phyloP scores from a whole-genome alignment of 1,284 basidiomycete genomes.

The Retiboletus flavoniger region DNA sequence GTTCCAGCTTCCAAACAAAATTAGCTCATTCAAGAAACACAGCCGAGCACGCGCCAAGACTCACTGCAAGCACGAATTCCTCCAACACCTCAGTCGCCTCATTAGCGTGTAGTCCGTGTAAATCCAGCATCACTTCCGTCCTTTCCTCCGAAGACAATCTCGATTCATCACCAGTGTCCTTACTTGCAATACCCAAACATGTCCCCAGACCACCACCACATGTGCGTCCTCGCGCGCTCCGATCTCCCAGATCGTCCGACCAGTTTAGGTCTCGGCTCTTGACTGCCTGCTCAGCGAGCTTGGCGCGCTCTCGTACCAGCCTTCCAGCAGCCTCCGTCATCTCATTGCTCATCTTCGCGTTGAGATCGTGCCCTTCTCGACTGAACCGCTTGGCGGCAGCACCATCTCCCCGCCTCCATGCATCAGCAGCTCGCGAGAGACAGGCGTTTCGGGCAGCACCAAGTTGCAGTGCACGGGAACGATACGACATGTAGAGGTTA shows the following conservation, averaged over 20 bases:
- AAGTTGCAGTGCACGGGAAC: conserved; percentile 82
- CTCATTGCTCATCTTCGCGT: conserved; percentile 84
- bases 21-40: conserved; percentile 6
- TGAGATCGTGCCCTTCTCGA: conserved; percentile 89
- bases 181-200: conserved; percentile 76
- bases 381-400: conserved; percentile 93
- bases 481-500: conserved; percentile 83
- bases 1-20: conserved; percentile 61
- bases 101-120: conserved; percentile 86
- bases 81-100: conserved; percentile 92
- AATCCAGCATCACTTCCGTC: conserved; percentile 77
- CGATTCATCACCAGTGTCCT: conserved; percentile 50
- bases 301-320: conserved; percentile 79
- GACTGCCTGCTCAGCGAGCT: conserved; percentile 74
- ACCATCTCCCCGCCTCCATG: conserved; percentile 92
- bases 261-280: conserved; percentile 64
- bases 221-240: conserved; percentile 70
- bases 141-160: conserved; percentile 76
- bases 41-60: conserved; percentile 32
- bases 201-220: conserved; percentile 85
- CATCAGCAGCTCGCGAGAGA: conserved; percentile 92
- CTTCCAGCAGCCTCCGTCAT: conserved; percentile 77
- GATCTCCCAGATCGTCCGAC: conserved; percentile 84
- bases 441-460: conserved; percentile 93
- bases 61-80: conserved; percentile 82